Evolutionary conservation across 371 early-diverging fungal species (phyloP), one percentile per base, ranked within the genome.

Genomic region (Blakeslea trispora): DNA sequence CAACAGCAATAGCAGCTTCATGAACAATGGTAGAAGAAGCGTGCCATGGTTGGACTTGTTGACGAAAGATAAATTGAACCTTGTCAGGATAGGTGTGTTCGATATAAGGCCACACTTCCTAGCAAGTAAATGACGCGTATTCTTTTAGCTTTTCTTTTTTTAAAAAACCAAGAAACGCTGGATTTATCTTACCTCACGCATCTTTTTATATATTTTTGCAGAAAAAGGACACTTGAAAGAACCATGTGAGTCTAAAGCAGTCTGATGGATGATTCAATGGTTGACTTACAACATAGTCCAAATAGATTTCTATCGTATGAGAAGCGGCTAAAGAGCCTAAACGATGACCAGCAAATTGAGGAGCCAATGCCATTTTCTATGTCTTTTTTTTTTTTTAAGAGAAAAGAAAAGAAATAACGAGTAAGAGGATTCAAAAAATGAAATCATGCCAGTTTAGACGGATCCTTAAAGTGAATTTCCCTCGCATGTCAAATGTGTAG

Each of bases 1-100:
- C 88, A 45, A 90, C 92, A n/a, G 92, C 93, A 49, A 92, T 59
- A 31, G 85, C 85, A 31, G 89, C 92, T 67, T 92, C 91, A 53
- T 91, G 90, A 43, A 89, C 75, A 32, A 88, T 55, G 2, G 88
- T 87, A 4, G 88, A 87, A 15, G 77, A 66, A 0, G 92, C 91
- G 63, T 92, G 92, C 93, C 93, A 91, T 1, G 91, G 88, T 61
- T 92, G 93, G 39, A 92, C 77, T 69, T 92, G 93, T 55, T 92
- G 89, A 22, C 91, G 79, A 61, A 91, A 82, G 21, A 89, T 74
- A 17, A 89, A 59, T 59, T 87, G 85, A 14, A 85, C 63, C 23
- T 81, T 68, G 17, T 69, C 66, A 15, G 84, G 68, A 43, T 85
- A 75, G 4, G 69, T 56, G 31, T 74, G 18, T 15, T 84, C 72